phyloP scores from a whole-genome alignment of 2,329 filamentous ascomycete genomes.

The Teratosphaeria nubilosa region DNA sequence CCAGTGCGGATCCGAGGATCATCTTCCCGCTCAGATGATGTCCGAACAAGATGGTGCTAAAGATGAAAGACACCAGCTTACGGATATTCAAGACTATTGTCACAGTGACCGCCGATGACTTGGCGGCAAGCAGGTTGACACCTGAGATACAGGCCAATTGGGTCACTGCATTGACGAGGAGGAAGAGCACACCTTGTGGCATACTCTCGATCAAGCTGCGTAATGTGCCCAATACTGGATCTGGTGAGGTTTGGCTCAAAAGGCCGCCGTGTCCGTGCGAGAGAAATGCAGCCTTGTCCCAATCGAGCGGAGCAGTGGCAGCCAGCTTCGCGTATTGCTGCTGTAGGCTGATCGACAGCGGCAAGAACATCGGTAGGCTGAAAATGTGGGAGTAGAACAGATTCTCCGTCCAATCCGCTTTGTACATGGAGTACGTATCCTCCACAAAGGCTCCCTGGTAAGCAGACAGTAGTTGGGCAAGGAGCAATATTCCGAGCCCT shows the following conservation, averaged over 20 bases:
- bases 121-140: constrained; percentile 85
- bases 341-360: constrained; percentile 56
- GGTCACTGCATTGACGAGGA: constrained; percentile 70
- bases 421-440: constrained; percentile 74
- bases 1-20: constrained; percentile 67
- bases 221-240: neutral
- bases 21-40: constrained; percentile 71
- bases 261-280: neutral
- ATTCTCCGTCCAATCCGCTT: constrained; percentile 88
- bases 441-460: constrained; percentile 95
- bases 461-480: constrained; percentile 82
- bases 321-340: constrained; percentile 55
- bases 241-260: neutral
- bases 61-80: constrained; percentile 79
- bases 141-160: constrained; percentile 93
- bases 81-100: constrained; percentile 93
- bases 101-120: constrained; percentile 83
- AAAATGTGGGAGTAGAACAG: constrained; percentile 83
- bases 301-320: constrained; percentile 50
- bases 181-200: constrained; percentile 61
- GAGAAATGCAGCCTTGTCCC: constrained; percentile 15
- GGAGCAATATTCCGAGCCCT: constrained; percentile 71
- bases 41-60: constrained; percentile 92
- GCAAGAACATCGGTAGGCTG: constrained; percentile 65
- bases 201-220: constrained; percentile 10